Evolutionary conservation across 1,139 yeast species (phyloP).

Genomic region (Sugiyamaella japonica): DNA sequence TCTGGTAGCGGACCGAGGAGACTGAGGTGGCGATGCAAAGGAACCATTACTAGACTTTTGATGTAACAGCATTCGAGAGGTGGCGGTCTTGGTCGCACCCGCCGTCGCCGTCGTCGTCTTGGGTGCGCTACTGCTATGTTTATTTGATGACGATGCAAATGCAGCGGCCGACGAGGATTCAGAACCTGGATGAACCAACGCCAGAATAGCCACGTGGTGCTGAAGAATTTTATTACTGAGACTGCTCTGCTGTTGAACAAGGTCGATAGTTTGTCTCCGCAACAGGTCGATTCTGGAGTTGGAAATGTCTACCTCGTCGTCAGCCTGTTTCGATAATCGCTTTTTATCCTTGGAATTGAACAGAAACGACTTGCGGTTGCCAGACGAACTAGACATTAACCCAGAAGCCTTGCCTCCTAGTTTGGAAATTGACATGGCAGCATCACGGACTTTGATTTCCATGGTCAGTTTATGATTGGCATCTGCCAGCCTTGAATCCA

Average conservation of each 20-base stretch:
- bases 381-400: constrained; percentile 11
- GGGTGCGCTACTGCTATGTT: no score
- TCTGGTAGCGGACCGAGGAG: constrained; percentile 11
- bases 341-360: constrained; percentile 27
- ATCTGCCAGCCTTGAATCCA: constrained; percentile 34
- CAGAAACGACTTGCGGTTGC: constrained; percentile 26
- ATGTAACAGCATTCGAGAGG: constrained; percentile 19
- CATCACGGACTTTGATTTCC: constrained; percentile 40
- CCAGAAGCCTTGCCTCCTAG: constrained; percentile 20
- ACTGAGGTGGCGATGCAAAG: constrained; percentile 18
- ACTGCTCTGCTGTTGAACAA: constrained; percentile 27
- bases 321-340: constrained; percentile 39
- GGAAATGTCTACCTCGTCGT: constrained; percentile 37
- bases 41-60: constrained; percentile 7
- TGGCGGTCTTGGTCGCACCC: constrained; percentile 18
- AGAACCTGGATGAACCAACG: constrained; percentile 34
- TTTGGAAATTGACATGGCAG: constrained; percentile 38
- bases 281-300: constrained; percentile 32
- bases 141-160: constrained; percentile 13
- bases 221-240: constrained; percentile 32
- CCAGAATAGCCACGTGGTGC: constrained; percentile 40
- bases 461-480: constrained; percentile 35
- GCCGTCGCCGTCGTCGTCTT: no score
- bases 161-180: constrained; percentile 26
- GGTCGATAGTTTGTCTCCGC: constrained; percentile 29